Conservation (phyloP, 2,329 filamentous ascomycete genomes). For the Rhinocladiella similis region DNA sequence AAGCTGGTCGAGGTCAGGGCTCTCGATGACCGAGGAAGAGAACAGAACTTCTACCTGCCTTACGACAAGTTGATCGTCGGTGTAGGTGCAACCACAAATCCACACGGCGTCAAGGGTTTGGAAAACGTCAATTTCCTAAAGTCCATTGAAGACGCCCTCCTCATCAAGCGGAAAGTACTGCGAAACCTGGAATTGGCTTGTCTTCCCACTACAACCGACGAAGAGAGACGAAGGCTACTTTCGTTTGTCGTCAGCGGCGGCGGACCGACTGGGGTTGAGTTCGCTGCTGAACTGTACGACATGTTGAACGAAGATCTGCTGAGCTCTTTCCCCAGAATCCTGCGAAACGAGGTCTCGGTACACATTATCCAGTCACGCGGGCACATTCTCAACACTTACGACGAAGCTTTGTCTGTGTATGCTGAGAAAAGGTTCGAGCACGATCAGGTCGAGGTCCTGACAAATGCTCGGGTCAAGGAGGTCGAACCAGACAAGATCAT, state of each 20-base stretch:
- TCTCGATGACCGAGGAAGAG: constrained; percentile 67
- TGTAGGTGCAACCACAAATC: constrained; percentile 87
- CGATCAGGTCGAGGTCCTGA: constrained; percentile 87
- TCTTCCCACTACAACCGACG: constrained; percentile 86
- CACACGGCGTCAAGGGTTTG: constrained; percentile 91
- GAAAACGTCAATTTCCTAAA: constrained; percentile 95
- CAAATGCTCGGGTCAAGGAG: constrained; percentile 90
- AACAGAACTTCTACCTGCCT: constrained; percentile 83
- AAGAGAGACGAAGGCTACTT: constrained; percentile 80
- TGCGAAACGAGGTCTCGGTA: constrained; percentile 97
- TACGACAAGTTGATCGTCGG: constrained; percentile 96
- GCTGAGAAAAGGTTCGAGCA: constrained; percentile 88
- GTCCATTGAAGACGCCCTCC: constrained; percentile 86
- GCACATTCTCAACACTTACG: constrained; percentile 97
- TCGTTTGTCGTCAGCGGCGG: constrained; percentile 97
- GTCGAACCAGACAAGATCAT: constrained; percentile 80
- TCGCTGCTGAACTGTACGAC: constrained; percentile 93
- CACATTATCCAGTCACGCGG: constrained; percentile 93
- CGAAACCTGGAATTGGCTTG: constrained; percentile 88
- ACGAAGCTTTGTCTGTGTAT: constrained; percentile 88
- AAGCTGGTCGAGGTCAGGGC: constrained; percentile 88
- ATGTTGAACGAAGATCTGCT: constrained; percentile 93
- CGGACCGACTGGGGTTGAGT: constrained; percentile 95
- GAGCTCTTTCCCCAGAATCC: constrained; percentile 76
- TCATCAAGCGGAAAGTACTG: constrained; percentile 85